Evolutionary conservation across 75 land plant genomes (phyloP), one percentile per base, ranked within the genome.

Genomic region (Ceratopteris richardii): DNA sequence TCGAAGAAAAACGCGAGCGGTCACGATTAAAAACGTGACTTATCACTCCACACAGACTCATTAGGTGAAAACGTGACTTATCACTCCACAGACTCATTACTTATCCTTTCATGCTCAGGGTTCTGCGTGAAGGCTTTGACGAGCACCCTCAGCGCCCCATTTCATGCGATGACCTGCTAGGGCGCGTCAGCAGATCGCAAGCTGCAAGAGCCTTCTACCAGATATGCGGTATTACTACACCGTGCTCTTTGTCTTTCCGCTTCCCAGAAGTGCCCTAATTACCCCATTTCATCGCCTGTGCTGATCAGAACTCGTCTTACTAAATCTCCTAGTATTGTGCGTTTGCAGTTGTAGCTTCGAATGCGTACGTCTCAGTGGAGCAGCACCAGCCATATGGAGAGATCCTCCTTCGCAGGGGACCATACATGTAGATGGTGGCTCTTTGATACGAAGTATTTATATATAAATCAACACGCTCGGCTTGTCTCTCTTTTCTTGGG

Each of bases 181-280:
- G 28, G 28, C 90, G 90, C 51, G 62, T 82, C 71, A 73, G 80
- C 46, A 51, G 72, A 27, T 71, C 64, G 29, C 66, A 62, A 25
- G 95, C 90, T 31, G 89, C 95, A 9, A 65, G 51, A 60, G 79
- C 85, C 23, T 89, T 89, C 60, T 89, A 84, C 50, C 95, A 89
- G 27, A 82, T 82, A 23, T 90, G 91, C 43, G 96, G 96, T 90
- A 76, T 33, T n/a, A n/a, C n/a, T n/a, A n/a, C n/a, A n/a, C n/a
- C n/a, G n/a, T n/a, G n/a, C n/a, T n/a, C n/a, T n/a, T n/a, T n/a
- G n/a, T n/a, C n/a, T n/a, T n/a, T n/a, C 43, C 20, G 11, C 54
- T 17, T 28, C 36, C 29, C 23, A 22, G 29, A 18, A 7, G 33
- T 51, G 22, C 23, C 29, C 51, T 54, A 60, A 9, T 44, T 29